A percentile compares a stretch with the other conserved stretches of the same genome.
Evolutionary conservation across 768 basidiomycete species (phyloP).

Genomic region (Thelephora ganbajun): DNA sequence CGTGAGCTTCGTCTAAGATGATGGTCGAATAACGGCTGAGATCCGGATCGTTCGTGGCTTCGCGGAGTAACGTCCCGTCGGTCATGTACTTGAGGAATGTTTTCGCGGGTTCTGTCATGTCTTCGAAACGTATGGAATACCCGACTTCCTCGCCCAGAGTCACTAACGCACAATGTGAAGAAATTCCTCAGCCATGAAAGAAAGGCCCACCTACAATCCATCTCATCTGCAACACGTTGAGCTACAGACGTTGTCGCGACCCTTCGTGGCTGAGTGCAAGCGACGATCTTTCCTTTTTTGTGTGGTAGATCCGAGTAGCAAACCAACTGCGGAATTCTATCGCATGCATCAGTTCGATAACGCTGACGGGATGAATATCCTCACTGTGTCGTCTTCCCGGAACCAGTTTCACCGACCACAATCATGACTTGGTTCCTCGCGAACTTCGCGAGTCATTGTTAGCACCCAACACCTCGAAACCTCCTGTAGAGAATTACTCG

Average conservation of each 20-base stretch:
- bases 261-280: constrained; percentile 92
- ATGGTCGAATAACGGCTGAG: constrained; percentile 90
- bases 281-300: constrained; percentile 78
- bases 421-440: constrained; percentile 72
- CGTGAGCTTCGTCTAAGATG: constrained; percentile 97
- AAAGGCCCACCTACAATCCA: constrained; percentile 62
- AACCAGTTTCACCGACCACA: constrained; percentile 90
- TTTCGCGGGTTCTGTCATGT: constrained; percentile 79
- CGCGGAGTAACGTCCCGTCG: constrained; percentile 98
- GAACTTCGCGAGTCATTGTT: constrained; percentile 43
- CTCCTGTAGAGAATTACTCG: constrained; percentile 25
- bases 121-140: too few species aligned
- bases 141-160: constrained; percentile 90
- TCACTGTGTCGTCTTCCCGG: constrained; percentile 92
- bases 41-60: constrained; percentile 96
- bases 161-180: constrained; percentile 30
- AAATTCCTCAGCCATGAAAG: not conserved
- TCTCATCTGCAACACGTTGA: constrained; percentile 96
- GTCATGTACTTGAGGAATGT: constrained; percentile 99
- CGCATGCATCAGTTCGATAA: constrained; percentile 2
- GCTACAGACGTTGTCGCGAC: constrained; percentile 98
- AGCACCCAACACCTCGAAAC: constrained; percentile 11
- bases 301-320: constrained; percentile 89
- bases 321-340: constrained; percentile 92
- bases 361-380: constrained; percentile 11